Conservation (phyloP, 768 basidiomycete genomes). For the Termitomyces bulborhizus region DNA sequence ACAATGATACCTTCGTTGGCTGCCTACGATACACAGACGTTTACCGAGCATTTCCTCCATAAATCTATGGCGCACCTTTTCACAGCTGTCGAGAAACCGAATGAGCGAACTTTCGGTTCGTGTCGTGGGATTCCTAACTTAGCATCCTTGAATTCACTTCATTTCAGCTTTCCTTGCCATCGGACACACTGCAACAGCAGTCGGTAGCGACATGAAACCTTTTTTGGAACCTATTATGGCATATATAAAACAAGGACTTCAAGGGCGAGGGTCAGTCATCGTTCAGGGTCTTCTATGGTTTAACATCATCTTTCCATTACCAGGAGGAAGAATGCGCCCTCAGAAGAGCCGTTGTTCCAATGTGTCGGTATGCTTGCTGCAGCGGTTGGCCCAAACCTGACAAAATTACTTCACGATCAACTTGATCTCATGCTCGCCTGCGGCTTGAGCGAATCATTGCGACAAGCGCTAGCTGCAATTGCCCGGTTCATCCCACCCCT, state of each 20-base stretch:
- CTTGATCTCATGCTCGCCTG: conserved; percentile 95
- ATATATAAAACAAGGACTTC: conserved; percentile 85
- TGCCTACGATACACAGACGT: conserved; percentile 89
- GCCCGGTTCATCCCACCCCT: conserved; percentile 86
- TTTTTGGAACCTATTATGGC: conserved; percentile 90
- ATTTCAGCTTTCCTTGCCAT: conserved; percentile 87
- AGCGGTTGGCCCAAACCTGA: conserved; percentile 93
- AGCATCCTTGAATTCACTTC: conserved; percentile 9
- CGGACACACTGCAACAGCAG: conserved; percentile 88
- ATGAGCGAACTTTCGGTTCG: conserved; percentile 83
- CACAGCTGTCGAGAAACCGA: conserved; percentile 81
- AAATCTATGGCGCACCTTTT: conserved; percentile 91
- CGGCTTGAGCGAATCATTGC: conserved; percentile 85
- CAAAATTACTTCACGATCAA: conserved; percentile 93
- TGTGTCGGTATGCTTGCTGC: conserved; percentile 95
- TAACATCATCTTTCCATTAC: conserved; percentile 15
- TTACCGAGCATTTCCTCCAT: conserved; percentile 86
- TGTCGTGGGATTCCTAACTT: neutral
- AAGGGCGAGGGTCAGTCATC: conserved; percentile 68
- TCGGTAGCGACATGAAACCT: conserved; percentile 91
- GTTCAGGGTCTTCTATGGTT: neutral
- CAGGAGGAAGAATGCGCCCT: conserved; percentile 84
- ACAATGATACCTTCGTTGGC: conserved; percentile 93
- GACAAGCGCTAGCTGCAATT: conserved; percentile 78
- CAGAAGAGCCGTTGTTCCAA: conserved; percentile 95